phyloP scores from a whole-genome alignment of 2,329 filamentous ascomycete genomes.

The Xylaria sp. region DNA sequence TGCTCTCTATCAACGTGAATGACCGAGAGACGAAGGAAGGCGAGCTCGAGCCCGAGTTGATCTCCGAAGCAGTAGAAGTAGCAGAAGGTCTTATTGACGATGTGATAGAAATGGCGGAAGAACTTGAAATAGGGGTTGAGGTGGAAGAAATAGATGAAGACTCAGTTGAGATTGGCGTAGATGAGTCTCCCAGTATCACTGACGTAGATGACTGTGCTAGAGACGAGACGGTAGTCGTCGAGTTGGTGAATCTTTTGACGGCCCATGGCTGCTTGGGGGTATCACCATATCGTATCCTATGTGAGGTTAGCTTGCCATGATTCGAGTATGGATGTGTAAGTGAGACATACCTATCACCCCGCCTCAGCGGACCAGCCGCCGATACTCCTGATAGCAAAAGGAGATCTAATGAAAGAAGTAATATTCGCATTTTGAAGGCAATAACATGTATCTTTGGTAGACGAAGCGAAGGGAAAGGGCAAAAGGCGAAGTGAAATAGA shows the following conservation, averaged over 20 bases:
- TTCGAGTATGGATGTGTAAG: neutral
- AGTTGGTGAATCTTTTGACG: conserved; percentile 34
- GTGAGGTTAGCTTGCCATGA: conserved; percentile 28
- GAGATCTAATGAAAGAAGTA: conserved; percentile 38
- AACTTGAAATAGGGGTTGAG: neutral
- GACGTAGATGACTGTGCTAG: conserved; percentile 13
- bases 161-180: conserved; percentile 11
- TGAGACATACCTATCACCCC: conserved; percentile 35
- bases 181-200: conserved; percentile 7
- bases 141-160: conserved; percentile 1
- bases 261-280: conserved; percentile 25
- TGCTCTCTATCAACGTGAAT: conserved; percentile 30
- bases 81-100: conserved; percentile 16
- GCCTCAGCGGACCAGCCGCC: conserved; percentile 42
- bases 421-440: conserved; percentile 36
- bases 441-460: conserved; percentile 1
- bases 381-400: conserved; percentile 40
- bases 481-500: conserved; percentile 28
- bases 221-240: conserved; percentile 13
- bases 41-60: conserved; percentile 10
- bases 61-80: conserved; percentile 13
- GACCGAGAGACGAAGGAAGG: conserved; percentile 31
- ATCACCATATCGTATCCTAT: conserved; percentile 34
- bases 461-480: conserved; percentile 21
- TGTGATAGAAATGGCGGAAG: conserved; percentile 5